These are phyloP conservation scores for Oryza glumipatula DNA, from an alignment of 176 grass and related monocot genomes.

Conservation along the genomic window DNA sequence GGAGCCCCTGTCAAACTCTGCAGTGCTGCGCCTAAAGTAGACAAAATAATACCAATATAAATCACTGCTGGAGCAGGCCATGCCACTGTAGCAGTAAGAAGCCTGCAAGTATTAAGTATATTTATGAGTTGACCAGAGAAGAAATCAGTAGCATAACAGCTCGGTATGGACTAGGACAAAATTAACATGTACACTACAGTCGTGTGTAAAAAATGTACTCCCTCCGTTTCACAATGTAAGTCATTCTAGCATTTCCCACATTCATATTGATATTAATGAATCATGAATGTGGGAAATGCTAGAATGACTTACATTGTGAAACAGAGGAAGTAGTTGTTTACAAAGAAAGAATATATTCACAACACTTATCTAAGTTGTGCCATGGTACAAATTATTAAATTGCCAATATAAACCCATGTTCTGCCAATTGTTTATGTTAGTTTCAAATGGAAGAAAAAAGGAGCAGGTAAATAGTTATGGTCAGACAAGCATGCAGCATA, in stretches of 20 bases:
- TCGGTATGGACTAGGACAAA: slow-evolving; percentile 9
- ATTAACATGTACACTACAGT: background rate
- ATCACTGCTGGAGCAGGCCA: slow-evolving; percentile 95
- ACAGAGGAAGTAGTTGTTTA: background rate
- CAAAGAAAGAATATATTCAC: slow-evolving; percentile 30
- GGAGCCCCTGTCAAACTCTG: slow-evolving; percentile 96
- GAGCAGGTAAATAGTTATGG: background rate
- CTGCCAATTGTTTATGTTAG: slow-evolving; percentile 17
- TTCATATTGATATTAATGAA: too few relatives aligned
- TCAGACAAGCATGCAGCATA: background rate
- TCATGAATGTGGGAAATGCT: too few relatives aligned
- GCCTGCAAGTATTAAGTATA: slow-evolving; percentile 54
- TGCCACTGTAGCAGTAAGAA: slow-evolving; percentile 92
- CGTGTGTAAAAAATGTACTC: background rate
- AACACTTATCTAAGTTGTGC: slow-evolving; percentile 13
- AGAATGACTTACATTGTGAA: too few relatives aligned
- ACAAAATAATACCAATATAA: slow-evolving; percentile 94
- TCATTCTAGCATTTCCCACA: too few relatives aligned
- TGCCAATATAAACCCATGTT: background rate
- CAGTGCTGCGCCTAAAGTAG: slow-evolving; percentile 96
- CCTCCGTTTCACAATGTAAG: too few relatives aligned
- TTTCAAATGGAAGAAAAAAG: slow-evolving; percentile 9
- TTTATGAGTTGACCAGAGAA: slow-evolving; percentile 35
- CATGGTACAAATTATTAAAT: slow-evolving; percentile 7
- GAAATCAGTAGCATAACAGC: slow-evolving; percentile 13